These are phyloP conservation scores for Paramecium bursaria DNA, from an alignment of 73 alveolate genomes.

Conservation along the genomic window DNA sequence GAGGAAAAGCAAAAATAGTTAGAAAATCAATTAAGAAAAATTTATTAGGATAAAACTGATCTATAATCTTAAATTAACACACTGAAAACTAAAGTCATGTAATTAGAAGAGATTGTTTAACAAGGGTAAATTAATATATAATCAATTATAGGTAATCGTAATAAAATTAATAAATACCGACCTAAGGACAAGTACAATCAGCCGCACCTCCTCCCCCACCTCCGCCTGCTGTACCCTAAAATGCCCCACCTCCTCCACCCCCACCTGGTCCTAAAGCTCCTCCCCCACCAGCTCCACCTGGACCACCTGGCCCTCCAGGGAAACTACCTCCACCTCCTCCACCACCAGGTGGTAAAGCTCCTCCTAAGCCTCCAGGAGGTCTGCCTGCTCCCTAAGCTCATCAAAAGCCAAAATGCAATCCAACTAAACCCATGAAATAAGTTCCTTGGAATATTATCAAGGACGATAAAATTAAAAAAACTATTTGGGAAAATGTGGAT, in stretches of 20 bases:
- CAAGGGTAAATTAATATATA: too few relatives aligned
- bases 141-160: too few relatives aligned
- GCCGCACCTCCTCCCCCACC: constrained; percentile 52
- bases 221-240: constrained; percentile 45
- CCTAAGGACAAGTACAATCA: too few relatives aligned
- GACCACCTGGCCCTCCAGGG: constrained; percentile 63
- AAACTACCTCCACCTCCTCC: constrained; percentile 66
- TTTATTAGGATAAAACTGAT: constrained; percentile 24
- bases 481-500: constrained; percentile 33
- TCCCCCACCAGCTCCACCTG: constrained; percentile 31
- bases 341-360: constrained; percentile 69
- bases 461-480: constrained; percentile 43
- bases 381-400: neutral
- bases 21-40: constrained; percentile 24
- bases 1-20: constrained; percentile 14
- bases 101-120: neutral
- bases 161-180: too few relatives aligned
- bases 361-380: constrained; percentile 70
- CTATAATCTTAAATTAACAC: constrained; percentile 5
- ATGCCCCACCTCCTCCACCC: constrained; percentile 68
- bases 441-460: constrained; percentile 63
- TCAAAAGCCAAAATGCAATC: constrained; percentile 22
- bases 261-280: constrained; percentile 54
- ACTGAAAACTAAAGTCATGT: neutral
- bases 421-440: constrained; percentile 65